Evolutionary conservation across 2,329 filamentous ascomycete genomes (phyloP).

Genomic region (Botrytis medusae): DNA sequence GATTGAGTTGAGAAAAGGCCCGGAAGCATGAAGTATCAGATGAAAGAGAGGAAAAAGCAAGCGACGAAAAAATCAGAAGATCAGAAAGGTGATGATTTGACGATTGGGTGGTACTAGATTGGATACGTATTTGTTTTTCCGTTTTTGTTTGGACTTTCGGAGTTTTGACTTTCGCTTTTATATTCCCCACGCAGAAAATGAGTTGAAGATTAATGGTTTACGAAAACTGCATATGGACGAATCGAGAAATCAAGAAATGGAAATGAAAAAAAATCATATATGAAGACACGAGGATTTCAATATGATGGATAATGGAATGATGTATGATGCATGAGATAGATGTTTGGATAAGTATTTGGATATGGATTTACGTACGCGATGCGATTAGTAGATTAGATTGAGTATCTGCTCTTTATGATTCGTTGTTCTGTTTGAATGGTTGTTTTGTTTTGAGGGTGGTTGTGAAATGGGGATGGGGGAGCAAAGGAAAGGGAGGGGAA

Average conservation of each 20-base stretch:
- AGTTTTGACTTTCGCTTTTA: neutral
- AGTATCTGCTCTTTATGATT: neutral
- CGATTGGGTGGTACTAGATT: neutral
- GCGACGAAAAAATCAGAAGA: neutral
- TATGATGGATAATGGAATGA: neutral
- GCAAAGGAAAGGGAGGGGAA: neutral
- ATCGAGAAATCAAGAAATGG: neutral
- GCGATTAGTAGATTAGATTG: neutral
- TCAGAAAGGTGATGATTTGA: neutral
- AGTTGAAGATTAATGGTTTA: neutral
- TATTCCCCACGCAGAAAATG: slow-evolving; percentile 10
- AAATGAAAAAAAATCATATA: neutral
- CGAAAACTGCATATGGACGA: neutral
- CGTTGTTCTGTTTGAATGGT: neutral
- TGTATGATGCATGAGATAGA: neutral
- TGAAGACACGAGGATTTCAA: neutral
- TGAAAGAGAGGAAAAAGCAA: neutral
- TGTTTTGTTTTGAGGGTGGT: neutral
- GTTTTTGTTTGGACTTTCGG: neutral
- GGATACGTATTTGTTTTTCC: neutral
- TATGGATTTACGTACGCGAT: neutral
- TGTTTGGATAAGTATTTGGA: neutral
- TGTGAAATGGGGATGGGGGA: neutral
- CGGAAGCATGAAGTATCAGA: no score
- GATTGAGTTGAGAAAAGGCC: neutral